These are phyloP conservation scores for Penicillium soppii DNA, from an alignment of 495 filamentous ascomycete genomes.

Conservation along the genomic window DNA sequence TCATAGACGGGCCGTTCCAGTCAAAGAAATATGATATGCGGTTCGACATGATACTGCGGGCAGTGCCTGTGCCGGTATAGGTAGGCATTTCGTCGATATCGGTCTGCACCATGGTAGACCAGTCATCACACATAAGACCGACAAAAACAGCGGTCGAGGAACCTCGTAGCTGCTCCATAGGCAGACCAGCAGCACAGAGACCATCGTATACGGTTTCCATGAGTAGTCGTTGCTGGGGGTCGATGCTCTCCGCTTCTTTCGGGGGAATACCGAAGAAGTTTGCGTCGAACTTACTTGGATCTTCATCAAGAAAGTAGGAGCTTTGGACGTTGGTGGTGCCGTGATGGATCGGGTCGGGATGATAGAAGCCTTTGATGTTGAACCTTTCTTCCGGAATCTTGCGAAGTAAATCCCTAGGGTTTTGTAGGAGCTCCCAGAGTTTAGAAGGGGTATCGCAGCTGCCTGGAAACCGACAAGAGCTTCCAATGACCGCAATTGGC, in stretches of 20 bases:
- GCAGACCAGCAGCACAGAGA: neutral
- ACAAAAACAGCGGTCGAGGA: neutral
- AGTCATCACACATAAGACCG: neutral
- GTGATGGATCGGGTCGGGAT: neutral
- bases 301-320: constrained; percentile 2
- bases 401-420: too few relatives aligned
- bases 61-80: neutral
- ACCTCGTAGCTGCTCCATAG: neutral
- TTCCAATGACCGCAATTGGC: too few relatives aligned
- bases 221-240: constrained; percentile 10
- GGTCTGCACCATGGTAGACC: neutral
- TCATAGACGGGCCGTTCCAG: too few relatives aligned
- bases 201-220: constrained; percentile 16
- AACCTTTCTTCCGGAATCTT: too few relatives aligned
- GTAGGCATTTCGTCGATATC: neutral
- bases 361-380: too few relatives aligned
- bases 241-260: constrained; percentile 1
- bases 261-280: constrained; percentile 1
- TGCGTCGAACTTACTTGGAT: neutral
- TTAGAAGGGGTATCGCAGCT: too few relatives aligned
- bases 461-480: too few relatives aligned
- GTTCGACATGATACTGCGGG: neutral
- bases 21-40: too few relatives aligned
- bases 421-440: too few relatives aligned
- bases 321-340: neutral